Evolutionary conservation across 169 alveolate species (phyloP), one percentile per base, ranked within the genome.

Genomic region (Eimeria necatrix): DNA sequence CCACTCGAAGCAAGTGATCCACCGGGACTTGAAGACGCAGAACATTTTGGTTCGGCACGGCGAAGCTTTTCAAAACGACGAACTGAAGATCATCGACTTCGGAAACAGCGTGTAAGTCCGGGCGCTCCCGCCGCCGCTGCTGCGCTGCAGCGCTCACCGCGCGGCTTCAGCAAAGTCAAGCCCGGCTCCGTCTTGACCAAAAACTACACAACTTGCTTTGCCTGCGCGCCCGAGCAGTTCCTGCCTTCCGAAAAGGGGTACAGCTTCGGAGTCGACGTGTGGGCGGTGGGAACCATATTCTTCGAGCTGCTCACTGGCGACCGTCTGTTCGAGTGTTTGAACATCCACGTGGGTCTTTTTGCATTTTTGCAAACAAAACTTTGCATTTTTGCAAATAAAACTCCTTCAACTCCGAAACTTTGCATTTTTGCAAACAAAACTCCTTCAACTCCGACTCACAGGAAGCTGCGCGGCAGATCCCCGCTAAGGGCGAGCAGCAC

Each of bases 1-100:
- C 70, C 99, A 99, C 84, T 84, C 97, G 53, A 97, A 96, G 85
- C 96, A 96, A 93, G 97, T 99, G 20, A 97, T 98, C 90, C 99
- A 99, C 95, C 98, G 99, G 74, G 99, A 99, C 96, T 91, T 98
- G 78, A 98, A 98, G 46, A 81, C 91, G 3, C 91, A 81, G 9
- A 81, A 81, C 73, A 81, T 81, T 73, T 46, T 81, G 53, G 91
- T 81, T 56, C 32, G 91, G n/a, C 74, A 52, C 41, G 91, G 91
- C 4, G 91, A 81, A 26, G 24, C 76, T 5, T 81, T 81, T 76
- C 56, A 53, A 53, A n/a, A 32, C 49, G 91, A 81, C 91, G 91
- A 81, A 56, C 48, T 81, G n/a, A 81, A 81, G 68, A n/a, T 81
- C 51, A 81, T 81, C 24, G 91, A 81, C 41, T 81, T 81, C 53